Conservation (phyloP, 805 yeast species). For the Hagleromyces aurorensis region DNA sequence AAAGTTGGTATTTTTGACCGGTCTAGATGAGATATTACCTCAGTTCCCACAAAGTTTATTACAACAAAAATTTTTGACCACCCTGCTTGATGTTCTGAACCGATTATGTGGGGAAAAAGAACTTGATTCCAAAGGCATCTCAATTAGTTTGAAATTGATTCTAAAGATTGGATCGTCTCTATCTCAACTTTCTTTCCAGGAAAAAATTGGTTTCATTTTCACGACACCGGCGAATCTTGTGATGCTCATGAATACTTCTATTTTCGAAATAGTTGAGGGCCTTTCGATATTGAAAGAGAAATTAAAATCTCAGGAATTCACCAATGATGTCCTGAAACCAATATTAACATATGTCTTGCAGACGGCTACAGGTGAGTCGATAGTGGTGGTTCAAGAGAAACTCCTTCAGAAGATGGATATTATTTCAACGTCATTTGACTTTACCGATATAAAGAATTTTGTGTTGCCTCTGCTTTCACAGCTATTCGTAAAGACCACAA, state of each 20-base stretch:
- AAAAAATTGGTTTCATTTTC: conserved; percentile 46
- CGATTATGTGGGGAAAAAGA: conserved; percentile 30
- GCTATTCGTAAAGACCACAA: conserved; percentile 77
- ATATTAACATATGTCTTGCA: conserved; percentile 22
- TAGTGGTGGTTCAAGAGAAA: conserved; percentile 40
- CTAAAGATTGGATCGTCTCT: conserved; percentile 55
- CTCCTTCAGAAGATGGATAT: conserved; percentile 38
- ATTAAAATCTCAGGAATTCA: conserved; percentile 46
- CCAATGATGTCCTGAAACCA: conserved; percentile 26
- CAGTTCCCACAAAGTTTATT: conserved; percentile 52
- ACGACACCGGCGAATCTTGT: conserved; percentile 14
- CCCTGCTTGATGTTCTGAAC: conserved; percentile 45
- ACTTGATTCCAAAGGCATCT: conserved; percentile 37
- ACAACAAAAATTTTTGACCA: conserved; percentile 67
- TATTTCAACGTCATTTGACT: conserved; percentile 46
- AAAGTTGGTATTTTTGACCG: conserved; percentile 57
- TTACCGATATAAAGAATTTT: conserved; percentile 62
- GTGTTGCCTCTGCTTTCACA: conserved; percentile 66
- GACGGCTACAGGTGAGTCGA: conserved; percentile 15
- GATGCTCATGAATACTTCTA: conserved; percentile 18
- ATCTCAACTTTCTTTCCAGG: conserved; percentile 73
- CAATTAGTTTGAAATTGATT: conserved; percentile 40
- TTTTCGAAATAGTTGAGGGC: conserved; percentile 39
- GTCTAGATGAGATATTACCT: conserved; percentile 45
- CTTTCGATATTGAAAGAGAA: conserved; percentile 40